A percentile compares a stretch with the other conserved stretches of the same genome.
phyloP scores from a whole-genome alignment of 2,329 filamentous ascomycete species.

The Huntiella omanensis region DNA sequence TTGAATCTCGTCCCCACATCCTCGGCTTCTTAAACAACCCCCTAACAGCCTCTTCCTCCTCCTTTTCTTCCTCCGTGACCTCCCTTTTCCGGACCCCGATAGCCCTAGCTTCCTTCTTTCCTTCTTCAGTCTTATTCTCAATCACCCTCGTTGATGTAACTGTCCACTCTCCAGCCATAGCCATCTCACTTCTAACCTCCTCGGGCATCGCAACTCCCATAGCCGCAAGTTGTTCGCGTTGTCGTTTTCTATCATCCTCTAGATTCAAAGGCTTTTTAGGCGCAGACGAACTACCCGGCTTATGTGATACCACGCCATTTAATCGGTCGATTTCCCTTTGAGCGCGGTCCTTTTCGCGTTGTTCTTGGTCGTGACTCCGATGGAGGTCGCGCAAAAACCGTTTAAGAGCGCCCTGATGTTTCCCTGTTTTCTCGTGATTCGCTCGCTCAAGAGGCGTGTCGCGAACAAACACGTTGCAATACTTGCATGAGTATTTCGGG shows the following conservation, averaged over 20 bases:
- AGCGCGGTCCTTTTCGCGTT: constrained; percentile 64
- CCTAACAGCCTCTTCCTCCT: constrained; percentile 39
- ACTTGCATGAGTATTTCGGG: constrained; percentile 95
- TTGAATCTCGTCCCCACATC: constrained; percentile 34
- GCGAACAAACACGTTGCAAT: constrained; percentile 76
- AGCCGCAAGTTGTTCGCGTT: constrained; percentile 72
- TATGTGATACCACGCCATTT: constrained; percentile 48
- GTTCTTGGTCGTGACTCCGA: constrained; percentile 60
- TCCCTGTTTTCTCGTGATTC: constrained; percentile 74
- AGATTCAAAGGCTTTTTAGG: constrained; percentile 18
- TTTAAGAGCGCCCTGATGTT: constrained; percentile 72
- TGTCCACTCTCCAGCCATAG: constrained; percentile 78
- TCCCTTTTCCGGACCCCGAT: constrained; percentile 45
- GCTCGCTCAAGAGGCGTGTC: constrained; percentile 79
- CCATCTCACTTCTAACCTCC: constrained; percentile 60
- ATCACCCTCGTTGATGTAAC: constrained; percentile 45
- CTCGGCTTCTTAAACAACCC: constrained; percentile 40
- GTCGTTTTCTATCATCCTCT: constrained; percentile 54
- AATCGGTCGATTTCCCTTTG: constrained; percentile 72
- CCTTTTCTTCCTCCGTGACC: constrained; percentile 38
- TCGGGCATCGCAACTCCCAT: constrained; percentile 75
- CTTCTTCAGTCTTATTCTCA: constrained; percentile 19
- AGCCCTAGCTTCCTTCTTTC: constrained; percentile 27
- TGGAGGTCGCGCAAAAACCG: constrained; percentile 81
- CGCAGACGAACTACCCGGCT: constrained; percentile 3